Percentiles rank a stretch among this genome's conserved stretches.
These are phyloP conservation scores for Globisporangium echinulatum DNA, from an alignment of 352 stramenopile species.

Conservation along the genomic window DNA sequence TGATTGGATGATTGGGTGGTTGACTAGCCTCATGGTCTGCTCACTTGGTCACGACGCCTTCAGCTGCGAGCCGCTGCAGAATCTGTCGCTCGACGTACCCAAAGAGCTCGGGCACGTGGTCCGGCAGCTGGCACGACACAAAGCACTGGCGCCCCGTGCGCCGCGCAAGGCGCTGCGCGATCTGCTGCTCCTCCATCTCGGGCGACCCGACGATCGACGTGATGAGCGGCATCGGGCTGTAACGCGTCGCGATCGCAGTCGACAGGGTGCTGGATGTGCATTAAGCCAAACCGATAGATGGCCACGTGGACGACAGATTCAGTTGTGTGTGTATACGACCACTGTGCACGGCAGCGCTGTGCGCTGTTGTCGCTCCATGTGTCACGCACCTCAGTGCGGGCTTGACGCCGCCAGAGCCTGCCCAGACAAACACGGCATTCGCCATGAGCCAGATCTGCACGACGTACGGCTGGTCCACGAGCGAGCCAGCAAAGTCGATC, in stretches of 20 bases:
- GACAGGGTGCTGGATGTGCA: conserved; percentile 51
- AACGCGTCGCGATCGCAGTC: conserved; percentile 67
- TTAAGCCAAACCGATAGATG: no score
- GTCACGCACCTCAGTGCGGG: conserved; percentile 25
- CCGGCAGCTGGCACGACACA: conserved; percentile 72
- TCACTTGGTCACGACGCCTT: conserved; percentile 16
- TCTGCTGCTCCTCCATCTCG: conserved; percentile 78
- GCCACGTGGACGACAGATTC: neutral
- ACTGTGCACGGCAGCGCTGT: neutral
- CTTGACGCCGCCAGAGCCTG: conserved; percentile 44
- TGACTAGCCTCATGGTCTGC: no score
- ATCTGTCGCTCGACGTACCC: conserved; percentile 67
- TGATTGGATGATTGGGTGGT: neutral
- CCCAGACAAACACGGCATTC: conserved; percentile 75
- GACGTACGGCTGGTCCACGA: conserved; percentile 65
- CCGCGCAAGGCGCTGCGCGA: conserved; percentile 63
- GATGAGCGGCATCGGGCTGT: conserved; percentile 74
- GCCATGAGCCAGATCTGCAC: conserved; percentile 68
- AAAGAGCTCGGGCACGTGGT: conserved; percentile 65
- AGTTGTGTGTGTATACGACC: neutral
- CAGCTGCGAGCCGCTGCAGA: conserved; percentile 36
- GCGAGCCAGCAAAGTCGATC: conserved; percentile 44
- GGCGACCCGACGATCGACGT: conserved; percentile 60
- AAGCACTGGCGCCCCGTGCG: conserved; percentile 69
- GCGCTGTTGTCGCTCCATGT: no score